Base-by-base conservation (phyloP, 108 stramenopile species). In the Stephanodiscus triporus region DNA sequence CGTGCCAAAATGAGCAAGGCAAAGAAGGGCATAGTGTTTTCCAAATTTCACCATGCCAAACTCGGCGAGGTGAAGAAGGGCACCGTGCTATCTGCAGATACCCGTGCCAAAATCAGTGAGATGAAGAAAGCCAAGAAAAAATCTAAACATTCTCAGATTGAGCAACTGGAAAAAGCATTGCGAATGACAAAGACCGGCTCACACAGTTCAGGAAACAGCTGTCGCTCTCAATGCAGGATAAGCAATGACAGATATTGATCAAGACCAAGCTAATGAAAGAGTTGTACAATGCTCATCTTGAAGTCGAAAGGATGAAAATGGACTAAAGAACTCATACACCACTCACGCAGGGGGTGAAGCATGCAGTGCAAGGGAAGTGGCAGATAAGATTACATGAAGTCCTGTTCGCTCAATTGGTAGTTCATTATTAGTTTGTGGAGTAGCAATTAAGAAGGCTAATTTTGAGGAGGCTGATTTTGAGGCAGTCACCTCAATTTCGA, bases 271-370 rank as follows among this genome's bases (percentile, higher is more conserved):
- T 78, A 29, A 65, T 63, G 38, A 66, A 49, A 26, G 57, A 66
- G 42, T 37, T 72, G 37, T 5, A 23, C 16, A 29, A 4, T 4
- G 43, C 65, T n/a, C 37, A 16, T 37, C 36, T 47, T 24, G 47
- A 62, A 57, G 4, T 72, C 24, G 49, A 49, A 62, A 60, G 17
- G 43, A 14, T 60, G n/a, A 70, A 70, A 45, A 36, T 20, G 30
- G 48, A 48, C 23, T 4, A 19, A 29, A n/a, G n/a, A n/a, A n/a
- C n/a, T n/a, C n/a, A 95, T 82, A 30, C 87, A 83, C 94, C 94
- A 95, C 50, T 95, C 94, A 40, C 94, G 86, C 11, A 95, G 66
- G n/a, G n/a, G 20, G 91, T 88, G 59, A 95, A 91, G 71, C 94
- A 95, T 26, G 90, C 81, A 30, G 77, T 16, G 88, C 80, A 69